A percentile compares a stretch with the other conserved stretches of the same genome.
phyloP scores from a whole-genome alignment of 306 rosid species.

The Citrullus amarus region DNA sequence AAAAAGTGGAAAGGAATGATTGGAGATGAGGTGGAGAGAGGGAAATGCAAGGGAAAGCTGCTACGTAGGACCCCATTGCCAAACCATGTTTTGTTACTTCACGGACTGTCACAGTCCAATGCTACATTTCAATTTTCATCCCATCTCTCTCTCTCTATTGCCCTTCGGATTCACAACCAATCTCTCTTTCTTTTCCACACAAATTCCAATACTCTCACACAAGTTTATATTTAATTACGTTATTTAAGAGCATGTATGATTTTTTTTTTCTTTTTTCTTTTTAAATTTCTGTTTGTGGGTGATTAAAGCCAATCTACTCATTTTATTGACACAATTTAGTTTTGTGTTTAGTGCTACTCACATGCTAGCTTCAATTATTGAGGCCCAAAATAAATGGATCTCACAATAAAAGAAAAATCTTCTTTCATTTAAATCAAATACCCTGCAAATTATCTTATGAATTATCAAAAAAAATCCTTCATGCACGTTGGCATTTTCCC shows the following conservation, averaged over 20 bases:
- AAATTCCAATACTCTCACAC: no score
- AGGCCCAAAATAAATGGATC: not conserved
- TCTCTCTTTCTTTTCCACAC: not conserved
- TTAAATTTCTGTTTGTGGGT: not conserved
- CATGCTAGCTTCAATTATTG: not conserved
- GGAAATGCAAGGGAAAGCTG: no score
- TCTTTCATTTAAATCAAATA: not conserved
- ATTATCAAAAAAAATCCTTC: not conserved
- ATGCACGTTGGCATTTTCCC: conserved; percentile 46
- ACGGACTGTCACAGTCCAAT: no score
- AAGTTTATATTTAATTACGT: no score
- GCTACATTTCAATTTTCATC: not conserved
- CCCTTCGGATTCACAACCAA: not conserved
- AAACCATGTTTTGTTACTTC: not conserved
- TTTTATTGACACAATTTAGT: not conserved
- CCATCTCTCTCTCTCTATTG: not conserved
- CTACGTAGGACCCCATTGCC: not conserved
- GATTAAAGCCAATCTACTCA: not conserved
- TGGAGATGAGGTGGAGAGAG: no score
- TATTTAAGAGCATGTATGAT: no score
- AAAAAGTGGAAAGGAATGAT: no score
- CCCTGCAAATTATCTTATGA: not conserved
- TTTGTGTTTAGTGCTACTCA: not conserved
- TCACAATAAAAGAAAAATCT: not conserved
- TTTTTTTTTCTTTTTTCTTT: no score